Percentiles rank a stretch among this genome's conserved stretches.
Conservation (phyloP, 2,329 filamentous ascomycete genomes). For the Acarospora socialis region DNA sequence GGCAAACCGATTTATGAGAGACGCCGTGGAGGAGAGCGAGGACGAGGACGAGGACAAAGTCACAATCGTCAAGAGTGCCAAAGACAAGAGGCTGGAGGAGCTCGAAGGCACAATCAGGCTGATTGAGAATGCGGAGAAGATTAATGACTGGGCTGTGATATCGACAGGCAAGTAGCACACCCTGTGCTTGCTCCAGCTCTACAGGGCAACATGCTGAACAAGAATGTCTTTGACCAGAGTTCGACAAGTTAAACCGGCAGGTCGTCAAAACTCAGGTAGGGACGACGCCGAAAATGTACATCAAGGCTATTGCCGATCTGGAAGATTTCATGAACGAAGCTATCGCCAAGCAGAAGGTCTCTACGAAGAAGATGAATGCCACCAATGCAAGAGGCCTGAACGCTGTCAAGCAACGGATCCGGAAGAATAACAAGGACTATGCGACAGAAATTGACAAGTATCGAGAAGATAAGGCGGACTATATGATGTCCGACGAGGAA, state of each 20-base stretch:
- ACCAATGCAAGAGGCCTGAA: constrained; percentile 89
- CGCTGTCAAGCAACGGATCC: constrained; percentile 93
- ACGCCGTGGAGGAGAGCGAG: constrained; percentile 61
- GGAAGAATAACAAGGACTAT: constrained; percentile 97
- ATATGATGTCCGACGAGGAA: constrained; percentile 74
- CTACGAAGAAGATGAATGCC: constrained; percentile 97
- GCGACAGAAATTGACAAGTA: constrained; percentile 76
- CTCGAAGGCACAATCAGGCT: constrained; percentile 75
- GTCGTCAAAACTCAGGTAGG: constrained; percentile 62
- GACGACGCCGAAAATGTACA: constrained; percentile 76
- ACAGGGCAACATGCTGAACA: too few species aligned
- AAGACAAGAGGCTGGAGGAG: constrained; percentile 93
- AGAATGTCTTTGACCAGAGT: constrained; percentile 50
- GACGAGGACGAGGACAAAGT: constrained; percentile 73
- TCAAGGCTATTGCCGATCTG: constrained; percentile 83
- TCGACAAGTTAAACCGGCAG: constrained; percentile 86
- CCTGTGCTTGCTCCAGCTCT: not conserved
- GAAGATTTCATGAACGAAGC: constrained; percentile 92
- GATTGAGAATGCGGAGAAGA: constrained; percentile 96
- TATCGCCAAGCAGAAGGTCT: constrained; percentile 88
- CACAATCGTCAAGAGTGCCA: constrained; percentile 87
- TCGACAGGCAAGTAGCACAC: constrained; percentile 53
- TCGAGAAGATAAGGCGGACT: constrained; percentile 69
- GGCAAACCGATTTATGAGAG: constrained; percentile 72
- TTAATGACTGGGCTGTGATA: constrained; percentile 92